Evolutionary conservation across 2,329 filamentous ascomycete species (phyloP).

Genomic region (Aspergillus quadricinctus): DNA sequence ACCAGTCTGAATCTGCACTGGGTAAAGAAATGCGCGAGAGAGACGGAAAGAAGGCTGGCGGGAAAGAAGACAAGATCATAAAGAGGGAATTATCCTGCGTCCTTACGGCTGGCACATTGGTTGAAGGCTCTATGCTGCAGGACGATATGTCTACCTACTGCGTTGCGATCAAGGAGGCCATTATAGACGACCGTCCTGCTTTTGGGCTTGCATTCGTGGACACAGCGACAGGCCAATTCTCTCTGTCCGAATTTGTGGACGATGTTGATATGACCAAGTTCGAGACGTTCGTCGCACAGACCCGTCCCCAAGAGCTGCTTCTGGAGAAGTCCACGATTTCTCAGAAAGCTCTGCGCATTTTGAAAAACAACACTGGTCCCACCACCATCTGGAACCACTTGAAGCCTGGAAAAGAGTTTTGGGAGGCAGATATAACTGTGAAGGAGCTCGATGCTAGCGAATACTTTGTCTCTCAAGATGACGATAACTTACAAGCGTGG

Average conservation of each 20-base stretch:
- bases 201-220: slow-evolving; percentile 95
- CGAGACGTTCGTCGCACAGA: slow-evolving; percentile 94
- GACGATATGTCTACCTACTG: slow-evolving; percentile 97
- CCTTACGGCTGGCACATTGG: slow-evolving; percentile 84
- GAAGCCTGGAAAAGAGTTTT: slow-evolving; percentile 84
- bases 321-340: slow-evolving; percentile 85
- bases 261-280: slow-evolving; percentile 94
- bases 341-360: slow-evolving; percentile 80
- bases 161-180: slow-evolving; percentile 81
- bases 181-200: slow-evolving; percentile 66
- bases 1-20: slow-evolving; percentile 92
- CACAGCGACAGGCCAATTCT: slow-evolving; percentile 92
- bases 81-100: slow-evolving; percentile 85
- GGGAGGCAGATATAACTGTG: slow-evolving; percentile 75
- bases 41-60: slow-evolving; percentile 48
- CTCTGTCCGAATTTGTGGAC: slow-evolving; percentile 85
- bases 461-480: slow-evolving; percentile 66
- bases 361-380: slow-evolving; percentile 92
- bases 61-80: slow-evolving; percentile 88
- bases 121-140: slow-evolving; percentile 94
- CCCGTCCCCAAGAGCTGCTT: slow-evolving; percentile 78
- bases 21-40: slow-evolving; percentile 99
- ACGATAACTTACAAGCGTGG: slow-evolving; percentile 65
- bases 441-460: slow-evolving; percentile 74
- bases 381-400: slow-evolving; percentile 95